These are phyloP conservation scores for Typha latifolia DNA, from an alignment of 176 grass and related monocot genomes.

Conservation along the genomic window DNA sequence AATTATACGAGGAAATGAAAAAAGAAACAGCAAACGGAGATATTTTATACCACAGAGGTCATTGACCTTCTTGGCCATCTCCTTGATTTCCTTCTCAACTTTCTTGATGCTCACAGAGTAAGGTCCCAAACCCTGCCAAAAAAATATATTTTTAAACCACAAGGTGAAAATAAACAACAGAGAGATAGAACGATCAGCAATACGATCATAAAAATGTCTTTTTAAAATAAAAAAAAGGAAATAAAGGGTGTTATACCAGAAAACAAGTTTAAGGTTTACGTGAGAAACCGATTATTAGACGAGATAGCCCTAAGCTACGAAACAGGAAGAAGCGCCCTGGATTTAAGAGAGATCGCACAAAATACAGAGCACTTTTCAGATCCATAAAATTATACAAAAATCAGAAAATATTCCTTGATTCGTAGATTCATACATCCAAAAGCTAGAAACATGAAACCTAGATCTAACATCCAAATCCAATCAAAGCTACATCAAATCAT, in stretches of 20 bases:
- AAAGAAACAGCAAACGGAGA: no score
- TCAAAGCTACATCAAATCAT: not conserved
- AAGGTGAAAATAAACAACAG: not conserved
- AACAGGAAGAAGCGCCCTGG: no score
- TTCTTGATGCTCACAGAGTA: constrained; percentile 83
- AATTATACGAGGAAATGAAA: no score
- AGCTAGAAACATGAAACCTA: not conserved
- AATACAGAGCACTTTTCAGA: no score
- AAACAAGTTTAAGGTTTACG: no score
- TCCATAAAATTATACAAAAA: no score
- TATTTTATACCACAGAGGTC: constrained; percentile 55
- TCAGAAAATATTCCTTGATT: no score
- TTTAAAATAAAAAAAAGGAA: no score
- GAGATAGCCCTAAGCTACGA: no score
- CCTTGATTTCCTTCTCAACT: constrained; percentile 90
- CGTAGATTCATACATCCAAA: not conserved
- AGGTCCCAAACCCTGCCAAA: constrained; percentile 67
- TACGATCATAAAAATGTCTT: not conserved
- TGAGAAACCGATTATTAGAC: no score
- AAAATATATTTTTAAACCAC: not conserved
- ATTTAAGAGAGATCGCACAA: no score
- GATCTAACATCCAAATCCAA: not conserved
- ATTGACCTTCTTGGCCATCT: constrained; percentile 72
- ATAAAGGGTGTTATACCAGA: no score
- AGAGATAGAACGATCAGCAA: not conserved